Evolutionary conservation across 331 rosid species (phyloP).

Genomic region (Malus hybrid): DNA sequence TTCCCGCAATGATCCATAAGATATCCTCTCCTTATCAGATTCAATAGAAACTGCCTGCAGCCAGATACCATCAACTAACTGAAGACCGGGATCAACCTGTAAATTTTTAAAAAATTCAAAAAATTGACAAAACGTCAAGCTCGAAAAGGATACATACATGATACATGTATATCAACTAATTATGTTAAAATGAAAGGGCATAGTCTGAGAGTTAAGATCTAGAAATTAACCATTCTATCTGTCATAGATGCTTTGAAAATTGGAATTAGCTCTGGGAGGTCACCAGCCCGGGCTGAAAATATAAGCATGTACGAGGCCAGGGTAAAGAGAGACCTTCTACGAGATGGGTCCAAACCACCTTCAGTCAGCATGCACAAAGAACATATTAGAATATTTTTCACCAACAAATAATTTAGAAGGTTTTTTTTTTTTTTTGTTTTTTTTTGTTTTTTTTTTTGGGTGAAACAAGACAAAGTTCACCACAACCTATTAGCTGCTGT

Average conservation of each 20-base stretch:
- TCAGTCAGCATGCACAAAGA: constrained; percentile 22
- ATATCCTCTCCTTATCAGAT: constrained; percentile 29
- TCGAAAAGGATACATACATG: neutral
- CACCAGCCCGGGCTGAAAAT: constrained; percentile 67
- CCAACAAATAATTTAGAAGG: constrained; percentile 2
- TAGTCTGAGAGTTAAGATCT: constrained; percentile 8
- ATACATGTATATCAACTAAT: neutral
- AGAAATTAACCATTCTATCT: constrained; percentile 40
- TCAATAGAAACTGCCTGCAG: constrained; percentile 54
- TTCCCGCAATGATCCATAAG: constrained; percentile 47
- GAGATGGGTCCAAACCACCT: constrained; percentile 79
- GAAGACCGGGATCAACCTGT: constrained; percentile 88
- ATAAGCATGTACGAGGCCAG: constrained; percentile 82
- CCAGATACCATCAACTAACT: constrained; percentile 55
- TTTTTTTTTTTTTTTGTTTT: neutral
- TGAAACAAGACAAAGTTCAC: constrained; percentile 3
- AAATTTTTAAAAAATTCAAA: constrained; percentile 19
- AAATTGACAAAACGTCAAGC: neutral
- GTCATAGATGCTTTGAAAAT: constrained; percentile 49
- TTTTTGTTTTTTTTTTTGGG: no score
- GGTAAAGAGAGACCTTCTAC: constrained; percentile 80
- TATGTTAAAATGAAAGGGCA: constrained; percentile 6
- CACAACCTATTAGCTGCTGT: neutral
- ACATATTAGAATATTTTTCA: constrained; percentile 4
- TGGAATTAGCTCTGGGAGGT: constrained; percentile 60